phyloP scores from a whole-genome alignment of 495 filamentous ascomycete species.

The Bryoglossum gracile region DNA sequence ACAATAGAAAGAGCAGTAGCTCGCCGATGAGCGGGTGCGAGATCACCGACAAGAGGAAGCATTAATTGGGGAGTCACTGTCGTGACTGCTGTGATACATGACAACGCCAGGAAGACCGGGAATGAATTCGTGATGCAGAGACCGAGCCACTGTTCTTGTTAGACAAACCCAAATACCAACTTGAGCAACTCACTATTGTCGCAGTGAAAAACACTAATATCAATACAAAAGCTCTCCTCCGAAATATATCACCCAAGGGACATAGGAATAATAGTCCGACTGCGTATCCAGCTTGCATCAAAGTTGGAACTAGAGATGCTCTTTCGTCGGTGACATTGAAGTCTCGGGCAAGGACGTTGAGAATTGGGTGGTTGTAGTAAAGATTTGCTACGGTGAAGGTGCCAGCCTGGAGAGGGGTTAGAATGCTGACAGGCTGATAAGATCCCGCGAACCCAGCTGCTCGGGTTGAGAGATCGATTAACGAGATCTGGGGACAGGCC shows the following conservation, averaged over 20 bases:
- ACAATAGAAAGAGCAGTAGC: conserved; percentile 64
- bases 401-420: conserved; percentile 14
- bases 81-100: conserved; percentile 61
- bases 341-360: conserved; percentile 51
- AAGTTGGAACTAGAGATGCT: conserved; percentile 56
- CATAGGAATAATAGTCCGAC: conserved; percentile 67
- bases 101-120: conserved; percentile 55
- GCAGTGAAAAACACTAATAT: conserved; percentile 59
- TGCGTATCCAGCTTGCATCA: conserved; percentile 78
- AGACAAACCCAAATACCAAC: neutral
- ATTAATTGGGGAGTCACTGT: conserved; percentile 83
- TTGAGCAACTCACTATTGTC: conserved; percentile 41
- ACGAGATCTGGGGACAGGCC: no score
- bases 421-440: no score
- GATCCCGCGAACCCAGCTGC: no score
- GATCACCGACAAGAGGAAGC: conserved; percentile 77
- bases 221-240: conserved; percentile 62
- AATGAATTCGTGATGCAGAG: conserved; percentile 64
- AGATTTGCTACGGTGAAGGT: conserved; percentile 57
- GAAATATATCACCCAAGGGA: conserved; percentile 69
- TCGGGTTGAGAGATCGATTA: no score
- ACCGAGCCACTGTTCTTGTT: conserved; percentile 46
- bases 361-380: conserved; percentile 61
- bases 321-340: conserved; percentile 51
- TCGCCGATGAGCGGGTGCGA: conserved; percentile 61